phyloP scores from a whole-genome alignment of 1,139 yeast genomes.

The Blastobotrys persicus region DNA sequence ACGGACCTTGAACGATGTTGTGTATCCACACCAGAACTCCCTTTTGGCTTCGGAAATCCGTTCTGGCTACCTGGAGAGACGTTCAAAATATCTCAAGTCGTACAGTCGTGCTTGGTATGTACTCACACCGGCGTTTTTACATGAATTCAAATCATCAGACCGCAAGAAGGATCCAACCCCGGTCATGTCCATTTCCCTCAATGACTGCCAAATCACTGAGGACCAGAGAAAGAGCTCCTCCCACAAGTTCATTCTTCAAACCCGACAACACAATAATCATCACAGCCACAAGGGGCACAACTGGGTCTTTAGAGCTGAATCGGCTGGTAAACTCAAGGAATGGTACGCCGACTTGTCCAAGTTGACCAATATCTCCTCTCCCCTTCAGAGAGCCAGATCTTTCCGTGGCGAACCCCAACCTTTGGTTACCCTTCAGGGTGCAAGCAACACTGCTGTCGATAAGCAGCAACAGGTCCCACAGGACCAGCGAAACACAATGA shows the following conservation, averaged over 20 bases:
- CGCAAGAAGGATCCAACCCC: slow-evolving; percentile 84
- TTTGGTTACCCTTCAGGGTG: not conserved
- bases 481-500: not conserved
- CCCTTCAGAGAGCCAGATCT: slow-evolving; percentile 48
- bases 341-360: slow-evolving; percentile 81
- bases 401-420: slow-evolving; percentile 4
- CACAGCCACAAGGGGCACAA: slow-evolving; percentile 71
- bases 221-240: slow-evolving; percentile 61
- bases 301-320: slow-evolving; percentile 87
- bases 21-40: slow-evolving; percentile 66
- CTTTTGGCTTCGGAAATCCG: slow-evolving; percentile 69
- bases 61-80: slow-evolving; percentile 80
- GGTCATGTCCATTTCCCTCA: slow-evolving; percentile 77
- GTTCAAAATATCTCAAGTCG: slow-evolving; percentile 85
- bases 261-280: slow-evolving; percentile 53
- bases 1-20: slow-evolving; percentile 61
- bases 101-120: slow-evolving; percentile 91
- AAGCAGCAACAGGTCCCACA: not conserved
- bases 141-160: slow-evolving; percentile 84
- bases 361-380: slow-evolving; percentile 58
- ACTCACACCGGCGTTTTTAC: slow-evolving; percentile 80
- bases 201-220: slow-evolving; percentile 77
- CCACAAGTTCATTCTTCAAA: slow-evolving; percentile 76
- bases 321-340: slow-evolving; percentile 69
- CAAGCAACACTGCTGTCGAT: not conserved